phyloP scores from a whole-genome alignment of 2,329 filamentous ascomycete genomes.

The Aspergillus quadricinctus region DNA sequence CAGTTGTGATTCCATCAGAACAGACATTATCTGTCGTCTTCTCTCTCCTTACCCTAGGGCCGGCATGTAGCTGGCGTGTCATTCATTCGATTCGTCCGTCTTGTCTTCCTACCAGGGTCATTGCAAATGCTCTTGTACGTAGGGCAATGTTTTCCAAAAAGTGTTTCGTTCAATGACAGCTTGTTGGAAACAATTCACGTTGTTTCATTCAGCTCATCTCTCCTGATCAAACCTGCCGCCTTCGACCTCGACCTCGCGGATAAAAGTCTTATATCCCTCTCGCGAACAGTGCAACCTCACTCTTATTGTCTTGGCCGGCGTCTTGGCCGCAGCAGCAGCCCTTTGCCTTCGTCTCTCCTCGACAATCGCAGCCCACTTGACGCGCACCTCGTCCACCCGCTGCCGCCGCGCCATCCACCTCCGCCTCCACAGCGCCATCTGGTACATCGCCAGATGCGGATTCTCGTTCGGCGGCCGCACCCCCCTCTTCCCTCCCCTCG shows the following conservation, averaged over 20 bases:
- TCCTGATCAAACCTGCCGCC: slow-evolving; percentile 1
- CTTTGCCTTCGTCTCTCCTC: slow-evolving; percentile 9
- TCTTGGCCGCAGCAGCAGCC: neutral
- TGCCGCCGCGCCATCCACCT: slow-evolving; percentile 2
- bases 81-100: neutral
- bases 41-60: too few relatives aligned
- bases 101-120: neutral
- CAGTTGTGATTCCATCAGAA: neutral
- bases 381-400: slow-evolving; percentile 4
- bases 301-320: neutral
- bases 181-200: neutral
- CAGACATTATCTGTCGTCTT: too few relatives aligned
- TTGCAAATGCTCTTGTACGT: neutral
- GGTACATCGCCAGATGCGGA: slow-evolving; percentile 6
- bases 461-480: neutral
- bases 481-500: neutral
- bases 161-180: neutral
- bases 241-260: slow-evolving; percentile 8
- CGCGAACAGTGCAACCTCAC: slow-evolving; percentile 5
- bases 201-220: neutral
- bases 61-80: neutral
- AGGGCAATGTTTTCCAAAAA: neutral
- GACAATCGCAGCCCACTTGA: slow-evolving; percentile 10
- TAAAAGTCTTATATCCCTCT: slow-evolving; percentile 1
- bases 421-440: slow-evolving; percentile 10